These are phyloP conservation scores for Eragrostis nindensis DNA, from an alignment of 176 grass and related monocot species.

Conservation along the genomic window DNA sequence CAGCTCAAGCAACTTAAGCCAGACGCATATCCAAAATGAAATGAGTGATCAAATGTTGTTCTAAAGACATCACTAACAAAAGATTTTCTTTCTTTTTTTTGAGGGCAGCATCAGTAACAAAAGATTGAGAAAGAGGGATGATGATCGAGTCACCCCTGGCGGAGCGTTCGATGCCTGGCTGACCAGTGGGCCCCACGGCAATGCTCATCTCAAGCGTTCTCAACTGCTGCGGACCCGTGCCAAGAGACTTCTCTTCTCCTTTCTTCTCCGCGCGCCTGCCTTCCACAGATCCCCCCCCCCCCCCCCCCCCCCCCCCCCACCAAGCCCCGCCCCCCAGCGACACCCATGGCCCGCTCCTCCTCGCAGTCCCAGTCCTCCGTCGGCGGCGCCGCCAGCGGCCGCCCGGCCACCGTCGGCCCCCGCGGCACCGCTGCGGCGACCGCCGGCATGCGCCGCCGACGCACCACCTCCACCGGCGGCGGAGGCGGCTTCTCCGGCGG, in stretches of 20 bases:
- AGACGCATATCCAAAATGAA: too few species aligned
- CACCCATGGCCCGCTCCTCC: slow-evolving; percentile 69
- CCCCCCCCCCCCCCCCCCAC: too few species aligned
- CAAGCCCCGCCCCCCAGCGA: not conserved
- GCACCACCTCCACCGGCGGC: slow-evolving; percentile 9
- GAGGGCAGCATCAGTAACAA: too few species aligned
- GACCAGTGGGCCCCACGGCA: not conserved
- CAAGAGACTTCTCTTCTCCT: not conserved
- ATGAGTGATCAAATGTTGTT: too few species aligned
- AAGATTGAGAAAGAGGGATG: too few species aligned
- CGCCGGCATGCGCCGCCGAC: slow-evolving; percentile 67
- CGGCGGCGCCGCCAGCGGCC: slow-evolving; percentile 32
- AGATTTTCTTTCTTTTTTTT: too few species aligned
- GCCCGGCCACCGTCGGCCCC: slow-evolving; percentile 60
- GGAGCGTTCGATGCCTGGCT: not conserved
- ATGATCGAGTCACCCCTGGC: too few species aligned
- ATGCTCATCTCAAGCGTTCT: not conserved
- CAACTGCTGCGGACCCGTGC: too few species aligned
- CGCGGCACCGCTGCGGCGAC: slow-evolving; percentile 72
- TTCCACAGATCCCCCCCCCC: not conserved
- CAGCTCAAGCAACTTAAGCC: too few species aligned
- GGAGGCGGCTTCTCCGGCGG: slow-evolving; percentile 48
- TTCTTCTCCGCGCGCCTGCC: not conserved
- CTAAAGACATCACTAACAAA: too few species aligned
- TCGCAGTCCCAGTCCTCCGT: slow-evolving; percentile 82